Evolutionary conservation across 192 early-diverging fungal genomes (phyloP).

Genomic region (Entomortierella beljakovae): DNA sequence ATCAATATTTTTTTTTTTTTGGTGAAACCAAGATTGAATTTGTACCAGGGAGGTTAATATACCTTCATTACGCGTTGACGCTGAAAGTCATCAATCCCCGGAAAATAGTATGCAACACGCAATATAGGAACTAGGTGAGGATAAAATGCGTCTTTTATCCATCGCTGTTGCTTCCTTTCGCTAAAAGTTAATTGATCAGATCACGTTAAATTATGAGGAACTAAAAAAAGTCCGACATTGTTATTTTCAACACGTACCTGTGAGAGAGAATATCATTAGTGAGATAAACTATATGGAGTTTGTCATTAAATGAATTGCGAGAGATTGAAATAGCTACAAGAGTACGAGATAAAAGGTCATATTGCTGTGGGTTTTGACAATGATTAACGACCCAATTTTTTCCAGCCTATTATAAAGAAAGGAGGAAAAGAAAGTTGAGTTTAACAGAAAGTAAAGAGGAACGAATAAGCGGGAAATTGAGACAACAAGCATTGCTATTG

Average conservation of each 20-base stretch:
- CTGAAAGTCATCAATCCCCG: conserved; percentile 50
- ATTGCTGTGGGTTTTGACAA: conserved; percentile 55
- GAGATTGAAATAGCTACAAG: conserved; percentile 56
- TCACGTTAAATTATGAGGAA: background rate
- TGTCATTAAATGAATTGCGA: conserved; percentile 55
- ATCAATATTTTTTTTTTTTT: background rate
- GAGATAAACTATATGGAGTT: conserved; percentile 63
- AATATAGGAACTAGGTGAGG: conserved; percentile 58
- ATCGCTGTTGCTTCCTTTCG: conserved; percentile 54
- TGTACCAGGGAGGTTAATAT: background rate
- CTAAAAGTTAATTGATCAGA: conserved; percentile 16
- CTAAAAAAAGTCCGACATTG: background rate
- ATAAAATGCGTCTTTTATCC: conserved; percentile 61
- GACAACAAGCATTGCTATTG: background rate
- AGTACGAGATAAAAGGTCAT: conserved; percentile 46
- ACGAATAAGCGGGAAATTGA: no score
- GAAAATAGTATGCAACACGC: conserved; percentile 59
- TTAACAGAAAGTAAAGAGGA: no score
- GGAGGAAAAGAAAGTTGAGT: background rate
- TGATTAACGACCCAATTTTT: conserved; percentile 63
- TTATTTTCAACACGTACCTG: conserved; percentile 42
- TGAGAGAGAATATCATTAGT: conserved; percentile 65
- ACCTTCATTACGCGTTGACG: conserved; percentile 63
- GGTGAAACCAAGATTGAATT: background rate
- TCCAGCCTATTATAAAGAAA: conserved; percentile 49